Evolutionary conservation across 1,284 basidiomycete species (phyloP).

Genomic region (Vanrija pseudolonga): DNA sequence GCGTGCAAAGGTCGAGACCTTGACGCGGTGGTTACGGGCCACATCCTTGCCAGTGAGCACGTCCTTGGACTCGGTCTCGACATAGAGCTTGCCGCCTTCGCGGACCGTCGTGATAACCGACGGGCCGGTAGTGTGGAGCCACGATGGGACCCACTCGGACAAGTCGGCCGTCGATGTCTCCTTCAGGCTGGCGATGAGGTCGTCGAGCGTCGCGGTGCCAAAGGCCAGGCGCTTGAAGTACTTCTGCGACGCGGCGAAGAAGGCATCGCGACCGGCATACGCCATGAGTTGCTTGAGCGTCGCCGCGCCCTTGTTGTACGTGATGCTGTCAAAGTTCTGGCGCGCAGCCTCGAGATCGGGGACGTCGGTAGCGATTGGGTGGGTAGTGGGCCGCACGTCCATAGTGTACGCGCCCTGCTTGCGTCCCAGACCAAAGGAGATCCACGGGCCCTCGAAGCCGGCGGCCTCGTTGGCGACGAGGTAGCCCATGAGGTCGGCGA

Average conservation of each 20-base stretch:
- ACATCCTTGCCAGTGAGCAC: neutral
- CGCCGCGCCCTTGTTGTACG: slow-evolving; percentile 9
- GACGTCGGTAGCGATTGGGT: slow-evolving; percentile 7
- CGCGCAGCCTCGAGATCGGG: slow-evolving; percentile 12
- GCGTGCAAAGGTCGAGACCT: slow-evolving; percentile 5
- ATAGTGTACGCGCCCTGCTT: slow-evolving; percentile 9
- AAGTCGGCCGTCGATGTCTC: slow-evolving; percentile 4
- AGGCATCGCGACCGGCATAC: slow-evolving; percentile 6
- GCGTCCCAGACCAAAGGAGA: slow-evolving; percentile 3
- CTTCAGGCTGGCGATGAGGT: slow-evolving; percentile 5
- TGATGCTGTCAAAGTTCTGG: slow-evolving; percentile 10
- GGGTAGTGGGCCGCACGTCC: slow-evolving; percentile 5
- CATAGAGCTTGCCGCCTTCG: slow-evolving; percentile 6
- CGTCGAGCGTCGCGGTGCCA: slow-evolving; percentile 4
- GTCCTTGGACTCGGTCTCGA: slow-evolving; percentile 4
- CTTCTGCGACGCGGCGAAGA: slow-evolving; percentile 2
- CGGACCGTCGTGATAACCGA: slow-evolving; percentile 6
- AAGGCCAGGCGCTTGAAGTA: slow-evolving; percentile 9
- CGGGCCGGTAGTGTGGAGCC: slow-evolving; percentile 8
- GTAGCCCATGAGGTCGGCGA: slow-evolving; percentile 13
- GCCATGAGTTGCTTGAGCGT: slow-evolving; percentile 11
- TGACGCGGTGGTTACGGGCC: slow-evolving; percentile 8
- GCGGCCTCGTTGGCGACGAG: slow-evolving; percentile 4
- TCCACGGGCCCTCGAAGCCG: slow-evolving; percentile 3
- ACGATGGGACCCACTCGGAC: slow-evolving; percentile 5